Evolutionary conservation across 225 moss, liverwort and hornwort genomes (phyloP).

Genomic region (Sphagnum contortum): DNA sequence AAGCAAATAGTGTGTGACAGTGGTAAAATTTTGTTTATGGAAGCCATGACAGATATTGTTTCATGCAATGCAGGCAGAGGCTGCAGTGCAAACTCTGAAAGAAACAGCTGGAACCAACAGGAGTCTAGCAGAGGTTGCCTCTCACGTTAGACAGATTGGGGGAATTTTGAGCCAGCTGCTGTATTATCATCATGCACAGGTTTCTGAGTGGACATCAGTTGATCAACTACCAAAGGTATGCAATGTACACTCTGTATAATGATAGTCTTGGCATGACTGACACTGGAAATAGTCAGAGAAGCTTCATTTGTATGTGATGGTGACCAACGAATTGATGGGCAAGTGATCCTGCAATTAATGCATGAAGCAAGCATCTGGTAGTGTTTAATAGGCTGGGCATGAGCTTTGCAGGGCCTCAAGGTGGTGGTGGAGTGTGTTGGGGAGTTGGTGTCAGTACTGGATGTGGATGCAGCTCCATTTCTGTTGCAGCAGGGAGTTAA

Average conservation of each 20-base stretch:
- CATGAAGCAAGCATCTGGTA: too few relatives aligned
- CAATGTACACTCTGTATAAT: too few relatives aligned
- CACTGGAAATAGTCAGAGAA: too few relatives aligned
- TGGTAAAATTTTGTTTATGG: too few relatives aligned
- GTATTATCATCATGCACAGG: conserved; percentile 26
- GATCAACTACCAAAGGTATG: conserved; percentile 74
- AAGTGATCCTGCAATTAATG: too few relatives aligned
- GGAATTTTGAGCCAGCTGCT: conserved; percentile 46
- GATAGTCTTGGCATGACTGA: too few relatives aligned
- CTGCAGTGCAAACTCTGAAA: conserved; percentile 24
- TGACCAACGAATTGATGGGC: too few relatives aligned
- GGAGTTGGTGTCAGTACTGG: conserved; percentile 50
- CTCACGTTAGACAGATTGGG: conserved; percentile 46
- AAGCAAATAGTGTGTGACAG: too few relatives aligned
- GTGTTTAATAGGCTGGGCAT: background rate
- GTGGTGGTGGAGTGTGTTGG: conserved; percentile 51
- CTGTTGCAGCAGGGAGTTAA: conserved; percentile 43
- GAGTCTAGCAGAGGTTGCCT: conserved; percentile 29
- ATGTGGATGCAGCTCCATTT: conserved; percentile 55
- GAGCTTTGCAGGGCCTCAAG: conserved; percentile 58
- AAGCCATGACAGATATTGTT: too few relatives aligned
- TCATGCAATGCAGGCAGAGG: conserved; percentile 24
- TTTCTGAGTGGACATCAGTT: conserved; percentile 54
- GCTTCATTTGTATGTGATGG: too few relatives aligned
- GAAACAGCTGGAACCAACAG: conserved; percentile 15